Evolutionary conservation across 495 filamentous ascomycete species (phyloP).

Genomic region (Neurospora tetraspora): DNA sequence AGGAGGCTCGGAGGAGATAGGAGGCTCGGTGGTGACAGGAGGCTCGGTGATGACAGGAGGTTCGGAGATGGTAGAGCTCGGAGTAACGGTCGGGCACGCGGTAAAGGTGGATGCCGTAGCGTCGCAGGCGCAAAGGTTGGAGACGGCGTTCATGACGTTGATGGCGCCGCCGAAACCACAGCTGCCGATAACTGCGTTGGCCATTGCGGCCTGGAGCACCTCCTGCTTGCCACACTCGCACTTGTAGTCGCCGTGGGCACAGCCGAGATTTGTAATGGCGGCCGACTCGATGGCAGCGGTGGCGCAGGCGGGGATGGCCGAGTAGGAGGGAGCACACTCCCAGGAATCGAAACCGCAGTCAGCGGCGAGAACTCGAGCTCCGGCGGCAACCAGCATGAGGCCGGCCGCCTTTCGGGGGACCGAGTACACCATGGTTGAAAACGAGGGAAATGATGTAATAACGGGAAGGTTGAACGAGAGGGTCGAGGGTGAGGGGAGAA

Average conservation of each 20-base stretch:
- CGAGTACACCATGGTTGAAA: not conserved
- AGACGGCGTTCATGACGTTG: not conserved
- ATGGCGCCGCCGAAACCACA: not conserved
- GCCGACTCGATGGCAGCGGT: constrained; percentile 1
- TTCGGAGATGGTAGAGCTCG: not conserved
- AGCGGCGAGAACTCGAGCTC: not conserved
- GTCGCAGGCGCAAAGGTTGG: not conserved
- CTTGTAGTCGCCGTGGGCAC: not conserved
- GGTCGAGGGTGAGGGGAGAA: not conserved
- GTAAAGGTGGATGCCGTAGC: not conserved
- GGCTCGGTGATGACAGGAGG: not conserved
- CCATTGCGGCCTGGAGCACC: not conserved
- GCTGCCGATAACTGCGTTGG: not conserved
- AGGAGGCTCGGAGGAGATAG: not conserved
- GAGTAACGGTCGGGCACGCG: not conserved
- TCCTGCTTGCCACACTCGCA: not conserved
- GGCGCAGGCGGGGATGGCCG: constrained; percentile 2
- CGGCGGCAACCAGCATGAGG: not conserved
- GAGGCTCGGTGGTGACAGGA: not conserved
- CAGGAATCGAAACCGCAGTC: not conserved
- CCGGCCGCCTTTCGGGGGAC: not conserved
- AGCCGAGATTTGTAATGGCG: not conserved
- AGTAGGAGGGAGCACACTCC: not conserved
- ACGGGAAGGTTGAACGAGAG: not conserved
- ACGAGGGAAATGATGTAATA: not conserved